These are phyloP conservation scores for Pythium scleroteichum DNA, from an alignment of 352 stramenopile genomes.

Conservation along the genomic window DNA sequence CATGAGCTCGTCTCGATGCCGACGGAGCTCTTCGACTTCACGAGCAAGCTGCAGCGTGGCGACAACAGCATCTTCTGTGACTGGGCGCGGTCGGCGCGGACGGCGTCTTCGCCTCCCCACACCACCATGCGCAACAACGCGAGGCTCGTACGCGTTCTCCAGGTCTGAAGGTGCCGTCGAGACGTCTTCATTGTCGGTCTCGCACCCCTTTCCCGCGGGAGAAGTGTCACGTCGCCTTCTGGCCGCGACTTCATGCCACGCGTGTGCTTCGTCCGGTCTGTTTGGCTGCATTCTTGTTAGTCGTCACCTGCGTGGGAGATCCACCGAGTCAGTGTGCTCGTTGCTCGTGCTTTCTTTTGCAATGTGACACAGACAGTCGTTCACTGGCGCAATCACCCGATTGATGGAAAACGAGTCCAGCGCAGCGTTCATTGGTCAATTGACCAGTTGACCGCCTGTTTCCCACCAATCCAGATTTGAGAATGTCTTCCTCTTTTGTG, in stretches of 20 bases:
- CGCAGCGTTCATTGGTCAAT: background rate
- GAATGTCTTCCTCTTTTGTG: too few species aligned
- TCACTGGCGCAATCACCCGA: background rate
- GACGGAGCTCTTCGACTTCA: conserved; percentile 9
- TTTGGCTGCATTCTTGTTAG: background rate
- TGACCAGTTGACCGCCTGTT: background rate
- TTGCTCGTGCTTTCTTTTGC: background rate
- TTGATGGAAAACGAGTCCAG: too few species aligned
- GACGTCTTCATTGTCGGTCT: background rate
- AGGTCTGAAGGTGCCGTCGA: background rate
- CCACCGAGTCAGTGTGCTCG: too few species aligned
- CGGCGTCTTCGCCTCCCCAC: background rate
- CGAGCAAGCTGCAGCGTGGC: background rate
- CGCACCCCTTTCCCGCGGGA: background rate
- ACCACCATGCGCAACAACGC: background rate
- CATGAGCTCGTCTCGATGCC: conserved; percentile 12
- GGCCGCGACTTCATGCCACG: background rate
- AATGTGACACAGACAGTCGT: background rate
- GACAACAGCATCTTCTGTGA: background rate
- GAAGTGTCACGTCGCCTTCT: background rate
- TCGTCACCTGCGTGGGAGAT: too few species aligned
- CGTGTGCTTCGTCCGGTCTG: background rate
- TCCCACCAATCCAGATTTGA: too few species aligned
- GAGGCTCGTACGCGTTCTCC: background rate
- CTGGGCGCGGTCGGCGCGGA: background rate